Evolutionary conservation across 257 asterid genomes (phyloP).

Genomic region (Datura wrightii): DNA sequence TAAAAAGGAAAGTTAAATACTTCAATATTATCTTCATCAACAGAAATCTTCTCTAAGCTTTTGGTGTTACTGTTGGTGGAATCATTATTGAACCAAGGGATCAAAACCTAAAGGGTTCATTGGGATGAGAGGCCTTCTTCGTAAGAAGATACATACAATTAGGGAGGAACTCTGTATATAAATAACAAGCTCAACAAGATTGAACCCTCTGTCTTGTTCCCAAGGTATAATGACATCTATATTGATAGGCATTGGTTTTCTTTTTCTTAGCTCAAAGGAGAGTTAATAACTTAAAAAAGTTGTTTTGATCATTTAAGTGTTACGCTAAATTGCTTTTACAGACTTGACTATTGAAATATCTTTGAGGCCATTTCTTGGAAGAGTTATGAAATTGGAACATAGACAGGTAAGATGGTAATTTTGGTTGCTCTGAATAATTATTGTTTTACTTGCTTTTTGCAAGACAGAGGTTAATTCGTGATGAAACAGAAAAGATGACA

Average conservation of each 20-base stretch:
- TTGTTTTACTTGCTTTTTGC: constrained; percentile 22
- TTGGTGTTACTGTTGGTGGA: not conserved
- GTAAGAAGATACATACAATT: constrained; percentile 42
- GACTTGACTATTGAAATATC: not conserved
- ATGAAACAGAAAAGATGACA: constrained; percentile 25
- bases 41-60: not conserved
- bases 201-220: constrained; percentile 72
- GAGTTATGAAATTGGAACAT: not conserved
- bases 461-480: constrained; percentile 59
- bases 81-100: constrained; percentile 23
- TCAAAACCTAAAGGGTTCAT: constrained; percentile 75
- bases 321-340: not conserved
- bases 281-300: not conserved
- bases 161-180: constrained; percentile 41
- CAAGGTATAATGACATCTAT: constrained; percentile 56
- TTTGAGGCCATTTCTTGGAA: not conserved
- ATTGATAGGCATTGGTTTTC: not conserved
- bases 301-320: not conserved
- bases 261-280: not conserved
- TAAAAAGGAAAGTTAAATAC: not conserved
- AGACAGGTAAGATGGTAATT: not conserved
- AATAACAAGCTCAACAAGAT: constrained; percentile 56
- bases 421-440: not conserved
- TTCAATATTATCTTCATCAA: not conserved
- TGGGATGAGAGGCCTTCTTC: constrained; percentile 46